These are phyloP conservation scores for Cucurbita moschata DNA, from an alignment of 306 rosid genomes.

Conservation along the genomic window DNA sequence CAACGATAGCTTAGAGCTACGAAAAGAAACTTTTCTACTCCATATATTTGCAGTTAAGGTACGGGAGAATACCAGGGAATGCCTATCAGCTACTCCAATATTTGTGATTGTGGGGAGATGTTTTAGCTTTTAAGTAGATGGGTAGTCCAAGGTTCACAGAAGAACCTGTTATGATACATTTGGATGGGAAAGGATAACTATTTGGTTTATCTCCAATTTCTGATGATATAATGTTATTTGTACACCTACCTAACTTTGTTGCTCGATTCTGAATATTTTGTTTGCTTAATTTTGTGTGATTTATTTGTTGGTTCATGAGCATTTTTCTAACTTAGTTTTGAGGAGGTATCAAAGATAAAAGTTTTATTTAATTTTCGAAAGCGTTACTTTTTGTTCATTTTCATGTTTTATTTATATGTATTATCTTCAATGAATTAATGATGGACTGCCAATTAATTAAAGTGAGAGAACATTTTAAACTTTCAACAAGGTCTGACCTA, in stretches of 20 bases:
- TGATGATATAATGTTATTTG: neutral
- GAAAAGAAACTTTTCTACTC: neutral
- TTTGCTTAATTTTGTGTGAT: neutral
- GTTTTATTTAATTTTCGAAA: no score
- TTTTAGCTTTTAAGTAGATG: neutral
- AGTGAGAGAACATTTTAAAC: neutral
- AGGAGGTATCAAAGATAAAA: neutral
- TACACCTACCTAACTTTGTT: neutral
- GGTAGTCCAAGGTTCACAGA: neutral
- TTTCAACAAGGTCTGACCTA: neutral
- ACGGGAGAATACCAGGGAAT: neutral
- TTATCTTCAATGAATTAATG: neutral
- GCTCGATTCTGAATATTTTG: neutral
- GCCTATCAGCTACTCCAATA: neutral
- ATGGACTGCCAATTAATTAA: neutral
- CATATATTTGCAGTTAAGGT: neutral
- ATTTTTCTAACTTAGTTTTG: neutral
- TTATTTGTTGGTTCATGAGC: neutral
- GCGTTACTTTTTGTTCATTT: no score
- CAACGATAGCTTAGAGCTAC: neutral
- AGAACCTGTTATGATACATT: neutral
- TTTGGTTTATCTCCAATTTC: neutral
- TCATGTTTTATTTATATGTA: no score
- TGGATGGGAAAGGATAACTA: neutral
- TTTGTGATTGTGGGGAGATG: neutral